phyloP scores from a whole-genome alignment of 2,329 filamentous ascomycete genomes.

The Trichoderma simmonsii region DNA sequence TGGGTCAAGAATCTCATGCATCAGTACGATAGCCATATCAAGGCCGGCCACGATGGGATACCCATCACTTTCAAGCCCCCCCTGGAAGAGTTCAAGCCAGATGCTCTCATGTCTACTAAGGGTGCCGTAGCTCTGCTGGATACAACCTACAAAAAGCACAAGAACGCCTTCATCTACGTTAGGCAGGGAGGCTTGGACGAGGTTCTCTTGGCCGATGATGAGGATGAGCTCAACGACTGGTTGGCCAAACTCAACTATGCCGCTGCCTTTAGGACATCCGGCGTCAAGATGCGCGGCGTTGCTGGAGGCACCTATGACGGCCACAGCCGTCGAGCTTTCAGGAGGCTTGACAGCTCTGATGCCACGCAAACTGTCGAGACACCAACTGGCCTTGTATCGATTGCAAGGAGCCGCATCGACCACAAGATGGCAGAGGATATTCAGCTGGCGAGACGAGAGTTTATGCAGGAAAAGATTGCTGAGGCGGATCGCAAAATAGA shows the following conservation, averaged over 20 bases:
- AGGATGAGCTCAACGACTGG: slow-evolving; percentile 95
- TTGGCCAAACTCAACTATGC: slow-evolving; percentile 94
- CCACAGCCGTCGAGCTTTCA: slow-evolving; percentile 68
- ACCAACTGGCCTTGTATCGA: slow-evolving; percentile 68
- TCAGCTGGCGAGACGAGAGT: slow-evolving; percentile 72
- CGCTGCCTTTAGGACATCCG: slow-evolving; percentile 86
- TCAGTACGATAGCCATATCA: slow-evolving; percentile 80
- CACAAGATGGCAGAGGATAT: slow-evolving; percentile 84
- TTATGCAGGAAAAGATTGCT: slow-evolving; percentile 78
- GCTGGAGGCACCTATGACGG: slow-evolving; percentile 82
- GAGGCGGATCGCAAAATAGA: slow-evolving; percentile 79
- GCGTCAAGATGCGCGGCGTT: slow-evolving; percentile 85
- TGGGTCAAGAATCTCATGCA: slow-evolving; percentile 92
- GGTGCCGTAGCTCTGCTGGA: slow-evolving; percentile 87
- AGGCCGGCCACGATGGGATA: slow-evolving; percentile 68
- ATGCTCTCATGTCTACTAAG: slow-evolving; percentile 89
- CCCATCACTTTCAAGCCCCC: slow-evolving; percentile 90
- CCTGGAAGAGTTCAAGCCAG: slow-evolving; percentile 86
- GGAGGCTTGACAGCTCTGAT: slow-evolving; percentile 65
- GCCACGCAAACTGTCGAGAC: slow-evolving; percentile 62
- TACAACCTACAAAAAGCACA: slow-evolving; percentile 87
- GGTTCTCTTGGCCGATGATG: slow-evolving; percentile 83
- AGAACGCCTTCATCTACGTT: slow-evolving; percentile 89
- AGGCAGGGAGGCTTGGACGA: slow-evolving; percentile 85
- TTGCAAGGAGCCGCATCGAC: slow-evolving; percentile 71